Conservation (phyloP, 495 filamentous ascomycete species). For the Penicillium macrosclerotiorum region DNA sequence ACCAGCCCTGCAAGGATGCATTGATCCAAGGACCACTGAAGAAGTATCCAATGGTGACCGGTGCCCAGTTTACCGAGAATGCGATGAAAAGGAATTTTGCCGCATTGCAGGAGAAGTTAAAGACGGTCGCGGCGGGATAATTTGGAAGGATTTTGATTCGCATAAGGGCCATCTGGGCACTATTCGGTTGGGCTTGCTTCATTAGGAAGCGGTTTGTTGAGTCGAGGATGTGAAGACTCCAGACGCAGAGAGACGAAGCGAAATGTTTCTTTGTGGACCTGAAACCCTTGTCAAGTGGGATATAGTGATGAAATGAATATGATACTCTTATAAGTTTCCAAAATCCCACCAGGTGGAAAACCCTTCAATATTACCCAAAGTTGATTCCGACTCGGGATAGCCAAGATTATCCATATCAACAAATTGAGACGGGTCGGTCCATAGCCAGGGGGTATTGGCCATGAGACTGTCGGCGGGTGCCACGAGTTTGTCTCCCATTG, state of each 20-base stretch:
- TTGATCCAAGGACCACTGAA: conserved; percentile 57
- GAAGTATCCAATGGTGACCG: conserved; percentile 61
- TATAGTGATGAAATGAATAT: conserved; percentile 25
- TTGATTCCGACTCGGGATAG: conserved; percentile 32
- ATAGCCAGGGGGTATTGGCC: conserved; percentile 48
- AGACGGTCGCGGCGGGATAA: conserved; percentile 19
- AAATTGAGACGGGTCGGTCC: conserved; percentile 42
- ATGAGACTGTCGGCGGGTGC: conserved; percentile 46
- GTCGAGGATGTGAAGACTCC: neutral
- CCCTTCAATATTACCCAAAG: conserved; percentile 33
- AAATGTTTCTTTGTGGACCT: conserved; percentile 10
- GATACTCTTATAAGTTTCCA: conserved; percentile 37
- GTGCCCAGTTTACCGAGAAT: conserved; percentile 54
- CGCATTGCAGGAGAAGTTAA: conserved; percentile 32
- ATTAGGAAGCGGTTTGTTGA: neutral
- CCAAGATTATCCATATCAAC: conserved; percentile 39
- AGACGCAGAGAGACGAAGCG: no score
- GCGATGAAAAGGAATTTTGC: conserved; percentile 60
- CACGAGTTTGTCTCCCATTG: conserved; percentile 29
- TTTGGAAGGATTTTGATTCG: conserved; percentile 2
- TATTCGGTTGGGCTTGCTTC: conserved; percentile 5
- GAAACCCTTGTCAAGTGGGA: conserved; percentile 14
- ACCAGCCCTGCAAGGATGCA: conserved; percentile 60
- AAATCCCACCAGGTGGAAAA: conserved; percentile 47
- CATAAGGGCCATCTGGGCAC: conserved; percentile 14